Conservation (phyloP, 371 early-diverging fungal species). For the Mucor sp. region DNA sequence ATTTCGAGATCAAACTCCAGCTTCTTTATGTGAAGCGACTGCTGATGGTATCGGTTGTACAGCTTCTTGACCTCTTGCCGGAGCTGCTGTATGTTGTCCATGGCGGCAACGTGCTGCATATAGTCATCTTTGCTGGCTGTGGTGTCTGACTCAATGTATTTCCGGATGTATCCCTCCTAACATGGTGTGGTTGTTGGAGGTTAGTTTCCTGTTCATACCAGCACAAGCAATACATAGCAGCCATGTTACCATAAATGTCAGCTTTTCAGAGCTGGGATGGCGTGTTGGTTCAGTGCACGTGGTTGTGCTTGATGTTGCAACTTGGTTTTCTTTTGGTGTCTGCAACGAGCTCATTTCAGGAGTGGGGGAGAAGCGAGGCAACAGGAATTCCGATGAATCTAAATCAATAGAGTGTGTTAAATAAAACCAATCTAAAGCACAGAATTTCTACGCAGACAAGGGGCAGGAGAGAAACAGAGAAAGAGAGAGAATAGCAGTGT, state of each 20-base stretch:
- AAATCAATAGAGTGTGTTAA: background rate
- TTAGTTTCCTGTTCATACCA: background rate
- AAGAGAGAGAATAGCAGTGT: background rate
- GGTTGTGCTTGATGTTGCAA: constrained; percentile 4
- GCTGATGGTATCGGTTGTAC: constrained; percentile 35
- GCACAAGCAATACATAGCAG: background rate
- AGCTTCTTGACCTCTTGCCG: constrained; percentile 38
- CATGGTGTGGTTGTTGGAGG: background rate
- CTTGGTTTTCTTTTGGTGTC: background rate
- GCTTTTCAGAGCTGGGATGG: background rate
- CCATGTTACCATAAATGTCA: constrained; percentile 6
- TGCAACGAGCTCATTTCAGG: background rate
- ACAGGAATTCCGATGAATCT: constrained; percentile 1
- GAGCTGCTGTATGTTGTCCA: constrained; percentile 37
- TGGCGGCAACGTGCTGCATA: background rate
- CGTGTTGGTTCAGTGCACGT: background rate
- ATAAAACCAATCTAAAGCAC: constrained; percentile 1
- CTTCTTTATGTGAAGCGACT: constrained; percentile 54
- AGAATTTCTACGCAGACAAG: background rate
- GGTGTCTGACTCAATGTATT: background rate
- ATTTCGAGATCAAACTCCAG: constrained; percentile 68
- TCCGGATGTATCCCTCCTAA: background rate
- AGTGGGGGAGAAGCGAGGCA: background rate
- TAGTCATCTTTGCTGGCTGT: background rate
- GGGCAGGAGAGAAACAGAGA: background rate